Evolutionary conservation across 331 rosid genomes (phyloP).

Genomic region (Quercus lobata): DNA sequence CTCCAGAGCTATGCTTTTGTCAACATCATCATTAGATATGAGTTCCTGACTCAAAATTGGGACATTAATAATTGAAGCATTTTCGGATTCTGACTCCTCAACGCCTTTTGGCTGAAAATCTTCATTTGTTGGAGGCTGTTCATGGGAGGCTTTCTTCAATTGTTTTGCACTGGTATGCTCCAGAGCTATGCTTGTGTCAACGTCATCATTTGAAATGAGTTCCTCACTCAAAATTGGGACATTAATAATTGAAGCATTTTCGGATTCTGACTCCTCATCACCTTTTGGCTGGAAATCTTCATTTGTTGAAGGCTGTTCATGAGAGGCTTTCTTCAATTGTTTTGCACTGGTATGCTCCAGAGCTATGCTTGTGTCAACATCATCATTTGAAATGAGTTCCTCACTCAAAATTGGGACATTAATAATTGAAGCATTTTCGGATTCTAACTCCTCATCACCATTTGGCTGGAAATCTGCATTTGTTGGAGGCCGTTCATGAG

Average conservation of each 20-base stretch:
- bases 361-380: slow-evolving; percentile 9
- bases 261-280: slow-evolving; percentile 32
- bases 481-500: no score
- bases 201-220: slow-evolving; percentile 20
- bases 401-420: slow-evolving; percentile 25
- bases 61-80: slow-evolving; percentile 18
- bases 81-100: slow-evolving; percentile 37
- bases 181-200: slow-evolving; percentile 4
- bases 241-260: slow-evolving; percentile 22
- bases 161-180: slow-evolving; percentile 11
- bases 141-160: slow-evolving; percentile 46
- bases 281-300: slow-evolving; percentile 38
- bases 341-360: background rate
- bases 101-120: slow-evolving; percentile 36
- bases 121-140: slow-evolving; percentile 33
- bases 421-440: slow-evolving; percentile 24
- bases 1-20: slow-evolving; percentile 13
- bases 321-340: slow-evolving; percentile 53
- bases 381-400: slow-evolving; percentile 30
- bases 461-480: no score
- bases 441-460: slow-evolving; percentile 22
- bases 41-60: slow-evolving; percentile 38
- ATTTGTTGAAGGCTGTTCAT: slow-evolving; percentile 28
- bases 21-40: slow-evolving; percentile 18
- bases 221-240: slow-evolving; percentile 35